A percentile compares a stretch with the other conserved stretches of the same genome.
Evolutionary conservation across 176 grass and related monocot species (phyloP).

Genomic region (Eragrostis curvula): DNA sequence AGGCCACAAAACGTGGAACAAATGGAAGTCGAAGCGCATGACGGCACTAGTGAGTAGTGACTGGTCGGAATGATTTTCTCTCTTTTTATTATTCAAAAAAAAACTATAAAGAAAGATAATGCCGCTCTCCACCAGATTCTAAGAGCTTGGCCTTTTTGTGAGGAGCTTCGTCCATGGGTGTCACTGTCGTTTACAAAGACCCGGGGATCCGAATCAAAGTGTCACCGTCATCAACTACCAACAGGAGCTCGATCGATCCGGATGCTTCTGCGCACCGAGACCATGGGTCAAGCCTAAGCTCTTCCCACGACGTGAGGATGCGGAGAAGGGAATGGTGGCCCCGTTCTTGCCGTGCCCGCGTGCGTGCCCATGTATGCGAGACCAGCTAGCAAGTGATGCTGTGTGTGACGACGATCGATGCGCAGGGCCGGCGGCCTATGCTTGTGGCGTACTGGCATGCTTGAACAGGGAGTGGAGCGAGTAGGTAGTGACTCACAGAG

Average conservation of each 20-base stretch:
- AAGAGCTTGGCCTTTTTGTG: not conserved
- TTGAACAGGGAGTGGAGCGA: too few relatives aligned
- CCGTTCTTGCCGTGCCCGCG: too few relatives aligned
- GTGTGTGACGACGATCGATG: too few relatives aligned
- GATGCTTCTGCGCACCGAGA: not conserved
- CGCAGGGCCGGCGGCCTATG: too few relatives aligned
- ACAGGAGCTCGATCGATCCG: not conserved
- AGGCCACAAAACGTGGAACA: not conserved
- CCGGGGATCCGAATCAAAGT: not conserved
- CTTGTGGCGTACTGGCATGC: too few relatives aligned
- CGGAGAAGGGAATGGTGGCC: too few relatives aligned
- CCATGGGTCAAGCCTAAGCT: too few relatives aligned
- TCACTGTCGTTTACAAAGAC: not conserved
- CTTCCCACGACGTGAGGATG: too few relatives aligned
- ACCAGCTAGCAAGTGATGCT: too few relatives aligned
- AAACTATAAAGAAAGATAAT: not conserved
- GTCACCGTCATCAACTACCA: not conserved
- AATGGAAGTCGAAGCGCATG: not conserved
- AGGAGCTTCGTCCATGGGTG: not conserved
- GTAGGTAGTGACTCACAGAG: conserved; percentile 37
- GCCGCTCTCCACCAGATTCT: not conserved
- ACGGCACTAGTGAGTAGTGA: not conserved
- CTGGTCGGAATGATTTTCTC: not conserved
- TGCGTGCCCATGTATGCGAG: too few relatives aligned
- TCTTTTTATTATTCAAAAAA: too few relatives aligned